Percentiles rank a stretch among this genome's conserved stretches.
Conservation (phyloP, 768 basidiomycete genomes). For the Rhizopogon roseolus region DNA sequence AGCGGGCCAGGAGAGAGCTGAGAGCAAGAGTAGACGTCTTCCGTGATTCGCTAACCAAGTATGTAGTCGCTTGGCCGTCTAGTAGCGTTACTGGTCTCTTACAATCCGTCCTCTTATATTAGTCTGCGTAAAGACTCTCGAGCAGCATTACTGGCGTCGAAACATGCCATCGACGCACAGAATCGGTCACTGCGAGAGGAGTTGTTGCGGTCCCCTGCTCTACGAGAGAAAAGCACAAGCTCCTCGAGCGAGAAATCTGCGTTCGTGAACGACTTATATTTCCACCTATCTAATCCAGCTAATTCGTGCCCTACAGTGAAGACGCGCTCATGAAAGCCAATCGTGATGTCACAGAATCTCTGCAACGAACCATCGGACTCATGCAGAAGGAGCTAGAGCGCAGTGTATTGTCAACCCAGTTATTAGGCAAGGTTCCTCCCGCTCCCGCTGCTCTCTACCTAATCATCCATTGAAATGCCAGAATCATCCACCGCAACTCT, state of each 20-base stretch:
- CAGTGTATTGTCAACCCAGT: constrained; percentile 80
- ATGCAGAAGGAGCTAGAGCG: constrained; percentile 94
- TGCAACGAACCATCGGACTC: constrained; percentile 76
- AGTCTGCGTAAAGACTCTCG: constrained; percentile 64
- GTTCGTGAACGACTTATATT: constrained; percentile 36
- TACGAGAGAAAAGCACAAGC: constrained; percentile 38
- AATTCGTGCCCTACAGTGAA: constrained; percentile 42
- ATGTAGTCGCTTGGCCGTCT: constrained; percentile 15
- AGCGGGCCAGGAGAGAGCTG: constrained; percentile 45
- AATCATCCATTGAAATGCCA: constrained; percentile 22
- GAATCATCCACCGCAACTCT: constrained; percentile 80
- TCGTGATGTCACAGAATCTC: constrained; percentile 80
- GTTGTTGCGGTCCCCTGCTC: constrained; percentile 49
- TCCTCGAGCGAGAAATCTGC: constrained; percentile 52
- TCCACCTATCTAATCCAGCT: background rate
- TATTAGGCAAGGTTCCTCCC: constrained; percentile 57
- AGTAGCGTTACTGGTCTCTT: background rate
- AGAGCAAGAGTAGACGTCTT: constrained; percentile 46
- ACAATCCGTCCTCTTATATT: background rate
- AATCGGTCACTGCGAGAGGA: constrained; percentile 62
- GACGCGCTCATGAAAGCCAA: constrained; percentile 88
- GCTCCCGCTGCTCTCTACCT: background rate
- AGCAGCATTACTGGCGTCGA: constrained; percentile 67
- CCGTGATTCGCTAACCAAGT: constrained; percentile 47
- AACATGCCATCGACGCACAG: constrained; percentile 63